A percentile compares a stretch with the other conserved stretches of the same genome.
Conservation (phyloP, 2,329 filamentous ascomycete genomes). For the Biscogniauxia sp. region DNA sequence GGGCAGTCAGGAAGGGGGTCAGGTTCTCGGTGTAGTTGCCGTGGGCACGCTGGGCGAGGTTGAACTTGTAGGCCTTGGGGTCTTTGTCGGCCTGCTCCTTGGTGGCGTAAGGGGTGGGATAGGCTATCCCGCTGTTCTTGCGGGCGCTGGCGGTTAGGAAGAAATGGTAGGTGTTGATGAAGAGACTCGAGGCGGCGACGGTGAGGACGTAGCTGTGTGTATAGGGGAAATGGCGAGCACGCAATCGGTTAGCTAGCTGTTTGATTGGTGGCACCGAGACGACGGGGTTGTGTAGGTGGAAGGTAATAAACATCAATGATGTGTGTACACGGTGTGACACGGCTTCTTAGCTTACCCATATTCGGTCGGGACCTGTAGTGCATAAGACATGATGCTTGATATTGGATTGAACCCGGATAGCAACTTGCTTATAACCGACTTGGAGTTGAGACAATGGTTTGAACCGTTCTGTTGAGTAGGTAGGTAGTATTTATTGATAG, state of each 20-base stretch:
- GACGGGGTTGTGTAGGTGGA: not conserved
- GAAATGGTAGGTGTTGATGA: slow-evolving; percentile 55
- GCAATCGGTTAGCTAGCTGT: slow-evolving; percentile 7
- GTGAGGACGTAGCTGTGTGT: slow-evolving; percentile 57
- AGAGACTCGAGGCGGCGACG: slow-evolving; percentile 54
- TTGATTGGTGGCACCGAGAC: slow-evolving; percentile 1
- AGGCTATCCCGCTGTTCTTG: slow-evolving; percentile 51
- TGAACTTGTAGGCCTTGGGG: slow-evolving; percentile 55
- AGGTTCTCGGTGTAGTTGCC: slow-evolving; percentile 64
- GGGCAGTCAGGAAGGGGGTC: slow-evolving; percentile 47
- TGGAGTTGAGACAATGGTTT: too few species aligned
- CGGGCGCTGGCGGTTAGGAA: slow-evolving; percentile 48
- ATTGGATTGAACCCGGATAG: not conserved
- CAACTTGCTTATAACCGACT: not conserved
- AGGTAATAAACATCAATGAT: not conserved
- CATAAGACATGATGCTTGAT: slow-evolving; percentile 34
- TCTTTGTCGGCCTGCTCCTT: slow-evolving; percentile 54
- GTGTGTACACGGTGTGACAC: too few species aligned
- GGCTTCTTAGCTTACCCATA: slow-evolving; percentile 44
- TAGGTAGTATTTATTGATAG: too few species aligned
- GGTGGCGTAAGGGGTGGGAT: slow-evolving; percentile 57
- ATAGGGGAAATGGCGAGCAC: not conserved
- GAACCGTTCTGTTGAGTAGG: too few species aligned
- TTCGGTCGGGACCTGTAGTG: slow-evolving; percentile 45
- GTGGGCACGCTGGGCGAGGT: slow-evolving; percentile 52